Percentiles rank a stretch among this genome's conserved stretches.
Evolutionary conservation across 2,329 filamentous ascomycete genomes (phyloP).

Genomic region (Ceratocystiopsis sp.): DNA sequence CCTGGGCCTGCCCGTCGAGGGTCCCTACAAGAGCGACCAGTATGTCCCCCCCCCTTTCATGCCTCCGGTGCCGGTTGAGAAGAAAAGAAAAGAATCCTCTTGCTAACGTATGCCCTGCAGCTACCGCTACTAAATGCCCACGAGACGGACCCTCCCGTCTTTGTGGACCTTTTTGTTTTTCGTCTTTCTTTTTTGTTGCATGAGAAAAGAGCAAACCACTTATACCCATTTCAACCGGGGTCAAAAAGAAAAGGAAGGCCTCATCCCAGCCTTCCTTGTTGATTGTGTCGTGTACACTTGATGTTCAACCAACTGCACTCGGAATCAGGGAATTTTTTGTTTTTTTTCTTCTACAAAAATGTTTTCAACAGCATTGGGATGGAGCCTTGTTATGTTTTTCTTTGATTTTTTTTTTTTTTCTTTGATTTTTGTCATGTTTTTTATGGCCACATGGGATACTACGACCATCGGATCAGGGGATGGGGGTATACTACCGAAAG

Average conservation of each 20-base stretch:
- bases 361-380: constrained; percentile 16
- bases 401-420: constrained; percentile 2
- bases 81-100: too few relatives aligned
- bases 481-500: not conserved
- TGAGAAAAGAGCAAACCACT: too few relatives aligned
- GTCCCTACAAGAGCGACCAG: constrained; percentile 93
- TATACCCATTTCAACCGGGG: not conserved
- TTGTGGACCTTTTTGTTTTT: not conserved
- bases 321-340: not conserved
- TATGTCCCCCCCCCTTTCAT: constrained; percentile 27
- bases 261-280: too few relatives aligned
- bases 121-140: constrained; percentile 46
- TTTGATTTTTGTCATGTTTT: not conserved
- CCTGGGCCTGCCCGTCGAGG: constrained; percentile 68
- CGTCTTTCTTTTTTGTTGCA: not conserved
- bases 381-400: constrained; percentile 6
- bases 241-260: too few relatives aligned
- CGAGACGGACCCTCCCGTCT: not conserved
- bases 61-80: too few relatives aligned
- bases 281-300: too few relatives aligned
- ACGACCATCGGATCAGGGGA: not conserved
- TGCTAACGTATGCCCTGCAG: constrained; percentile 20
- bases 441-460: too few relatives aligned
- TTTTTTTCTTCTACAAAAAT: constrained; percentile 10
- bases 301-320: constrained; percentile 1